Base-by-base conservation (phyloP, 495 filamentous ascomycete genomes). In the Durotheca rogersii region DNA sequence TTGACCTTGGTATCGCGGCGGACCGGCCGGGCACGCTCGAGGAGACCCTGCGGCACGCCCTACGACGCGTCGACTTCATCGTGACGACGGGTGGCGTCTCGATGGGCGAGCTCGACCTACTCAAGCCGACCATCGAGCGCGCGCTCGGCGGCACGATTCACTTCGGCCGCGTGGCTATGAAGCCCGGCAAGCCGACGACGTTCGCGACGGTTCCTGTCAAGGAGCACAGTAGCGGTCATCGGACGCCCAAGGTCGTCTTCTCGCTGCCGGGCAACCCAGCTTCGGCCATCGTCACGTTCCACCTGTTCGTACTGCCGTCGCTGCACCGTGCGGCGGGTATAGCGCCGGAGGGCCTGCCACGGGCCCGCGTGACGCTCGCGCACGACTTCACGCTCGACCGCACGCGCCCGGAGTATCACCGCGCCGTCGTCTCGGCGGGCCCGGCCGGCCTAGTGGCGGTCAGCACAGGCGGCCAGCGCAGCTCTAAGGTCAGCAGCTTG, bases 81-180 rank as follows among this genome's bases (percentile, higher is more conserved):
- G 83, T 99, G 56, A 97, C 94, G 9, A 91, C 88, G 0, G 93
- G 93, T 23, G 94, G 93, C 14, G 93, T 96, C 15, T 95, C 90
- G 10, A 99, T 99, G 93, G 93, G 93, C 51, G 93, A 99, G 70
- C 82, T 95, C 0, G 93, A 99, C 64, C 83, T 99, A 21, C 83
- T 99, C 38, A 99, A 99, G 68, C 93, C 94, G 1, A 96, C 90
- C 3, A 89, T 99, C 62, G 93, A 97, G 72, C 85, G 91, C 42
- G 76, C 82, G 1, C 80, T 97, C 4, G 87, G 89, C 47, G 93
- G 93, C 10, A 95, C 87, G 0, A 95, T 99, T 60, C 93, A 97
- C 67, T 99, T 99, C 63, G 93, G 93, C 31, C 84, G 94, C 19
- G 94, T 97, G 4, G 80, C 84, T 19, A 97, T 99, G 93, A 97